These are phyloP conservation scores for Geotrichum australiense DNA, from an alignment of 1,139 yeast species.

Conservation along the genomic window DNA sequence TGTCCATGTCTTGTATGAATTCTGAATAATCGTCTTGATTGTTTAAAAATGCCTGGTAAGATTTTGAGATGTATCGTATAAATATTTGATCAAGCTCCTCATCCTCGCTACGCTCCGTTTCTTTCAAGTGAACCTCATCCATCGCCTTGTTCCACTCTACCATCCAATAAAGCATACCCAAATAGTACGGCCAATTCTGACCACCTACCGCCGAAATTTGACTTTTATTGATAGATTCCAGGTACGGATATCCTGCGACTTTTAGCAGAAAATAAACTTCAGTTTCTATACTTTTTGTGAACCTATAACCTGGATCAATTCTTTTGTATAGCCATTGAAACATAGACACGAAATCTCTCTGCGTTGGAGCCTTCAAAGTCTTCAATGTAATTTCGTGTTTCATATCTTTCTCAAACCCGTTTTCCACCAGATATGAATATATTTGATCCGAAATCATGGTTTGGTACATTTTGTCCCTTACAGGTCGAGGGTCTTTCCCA, in stretches of 20 bases:
- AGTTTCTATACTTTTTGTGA: constrained; percentile 60
- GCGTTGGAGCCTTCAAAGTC: constrained; percentile 73
- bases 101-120: constrained; percentile 35
- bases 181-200: constrained; percentile 76
- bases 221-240: constrained; percentile 72
- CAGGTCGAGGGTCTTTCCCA: constrained; percentile 70
- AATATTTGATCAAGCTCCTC: constrained; percentile 50
- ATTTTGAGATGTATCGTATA: constrained; percentile 55
- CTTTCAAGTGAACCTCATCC: constrained; percentile 39
- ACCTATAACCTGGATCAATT: constrained; percentile 73
- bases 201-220: constrained; percentile 93
- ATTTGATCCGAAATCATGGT: constrained; percentile 44
- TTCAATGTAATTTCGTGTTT: constrained; percentile 61
- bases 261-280: constrained; percentile 68
- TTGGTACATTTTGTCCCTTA: constrained; percentile 67
- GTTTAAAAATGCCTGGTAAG: constrained; percentile 61
- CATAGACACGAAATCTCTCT: constrained; percentile 70
- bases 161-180: constrained; percentile 79
- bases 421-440: constrained; percentile 52
- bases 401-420: constrained; percentile 67
- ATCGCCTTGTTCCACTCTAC: constrained; percentile 50
- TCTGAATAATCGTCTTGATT: constrained; percentile 47
- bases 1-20: constrained; percentile 49
- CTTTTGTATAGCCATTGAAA: constrained; percentile 74
- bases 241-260: constrained; percentile 66